phyloP scores from a whole-genome alignment of 441 rosid genomes.

The Lagerstroemia fauriei region DNA sequence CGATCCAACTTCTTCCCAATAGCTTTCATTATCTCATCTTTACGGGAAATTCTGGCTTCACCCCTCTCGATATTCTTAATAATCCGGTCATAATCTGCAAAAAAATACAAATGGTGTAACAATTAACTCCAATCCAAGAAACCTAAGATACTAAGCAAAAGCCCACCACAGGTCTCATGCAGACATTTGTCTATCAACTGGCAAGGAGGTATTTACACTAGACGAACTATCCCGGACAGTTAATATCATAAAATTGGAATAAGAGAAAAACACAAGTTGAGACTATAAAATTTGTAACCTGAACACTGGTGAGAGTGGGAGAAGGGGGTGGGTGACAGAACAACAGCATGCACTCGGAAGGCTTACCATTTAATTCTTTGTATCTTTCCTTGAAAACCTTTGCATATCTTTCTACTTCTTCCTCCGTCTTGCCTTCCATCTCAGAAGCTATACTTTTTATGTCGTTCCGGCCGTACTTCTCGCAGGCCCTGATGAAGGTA shows the following conservation, averaged over 20 bases:
- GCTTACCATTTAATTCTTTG: constrained; percentile 84
- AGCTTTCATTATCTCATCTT: constrained; percentile 99
- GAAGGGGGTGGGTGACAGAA: no score
- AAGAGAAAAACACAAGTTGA: not conserved
- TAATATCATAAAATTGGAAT: not conserved
- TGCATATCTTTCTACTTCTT: constrained; percentile 93
- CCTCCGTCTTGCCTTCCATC: constrained; percentile 93
- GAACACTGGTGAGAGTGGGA: no score
- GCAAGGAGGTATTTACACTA: not conserved
- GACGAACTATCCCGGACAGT: not conserved
- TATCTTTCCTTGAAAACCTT: constrained; percentile 82
- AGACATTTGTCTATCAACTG: not conserved
- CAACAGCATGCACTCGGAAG: not conserved
- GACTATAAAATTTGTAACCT: not conserved
- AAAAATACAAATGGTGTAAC: not conserved
- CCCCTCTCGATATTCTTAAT: constrained; percentile 97
- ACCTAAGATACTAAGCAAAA: no score
- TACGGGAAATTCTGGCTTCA: constrained; percentile 89
- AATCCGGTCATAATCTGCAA: constrained; percentile 85
- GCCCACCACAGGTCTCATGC: no score
- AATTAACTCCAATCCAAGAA: not conserved
- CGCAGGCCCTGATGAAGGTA: constrained; percentile 88
- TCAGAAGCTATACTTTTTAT: constrained; percentile 77
- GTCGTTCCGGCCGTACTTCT: constrained; percentile 89
- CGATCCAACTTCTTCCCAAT: constrained; percentile 96